Conservation (phyloP, 225 moss, liverwort and hornwort species). For the Polytrichum formosum region DNA sequence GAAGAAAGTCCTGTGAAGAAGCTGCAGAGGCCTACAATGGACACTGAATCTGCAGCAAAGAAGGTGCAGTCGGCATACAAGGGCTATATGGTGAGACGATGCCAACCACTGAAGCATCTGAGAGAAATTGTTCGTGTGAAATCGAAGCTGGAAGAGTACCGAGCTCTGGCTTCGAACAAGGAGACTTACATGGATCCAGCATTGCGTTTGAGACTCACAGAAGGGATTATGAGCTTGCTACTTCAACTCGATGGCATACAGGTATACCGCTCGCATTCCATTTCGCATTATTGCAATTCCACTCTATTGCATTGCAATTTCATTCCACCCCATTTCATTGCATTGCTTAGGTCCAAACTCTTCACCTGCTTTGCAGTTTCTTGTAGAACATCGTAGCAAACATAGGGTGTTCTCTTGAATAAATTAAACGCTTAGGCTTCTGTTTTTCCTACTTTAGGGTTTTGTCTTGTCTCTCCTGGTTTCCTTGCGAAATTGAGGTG, state of each 20-base stretch:
- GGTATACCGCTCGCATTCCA: not conserved
- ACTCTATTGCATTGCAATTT: not conserved
- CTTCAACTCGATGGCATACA: conserved; percentile 29
- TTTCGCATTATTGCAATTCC: not conserved
- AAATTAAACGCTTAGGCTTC: no score
- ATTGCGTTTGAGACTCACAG: conserved; percentile 18
- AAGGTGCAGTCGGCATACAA: conserved; percentile 25
- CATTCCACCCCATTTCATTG: no score
- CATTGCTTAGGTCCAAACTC: no score
- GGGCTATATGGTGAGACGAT: conserved; percentile 20
- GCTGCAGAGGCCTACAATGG: not conserved
- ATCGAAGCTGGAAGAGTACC: conserved; percentile 12
- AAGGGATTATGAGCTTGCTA: conserved; percentile 30
- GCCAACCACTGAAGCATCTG: conserved; percentile 31
- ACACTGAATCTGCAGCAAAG: conserved; percentile 17
- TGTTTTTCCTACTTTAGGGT: no score
- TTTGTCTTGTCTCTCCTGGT: no score
- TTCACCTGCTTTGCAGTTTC: no score
- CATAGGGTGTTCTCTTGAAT: no score
- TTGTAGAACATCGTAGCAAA: no score
- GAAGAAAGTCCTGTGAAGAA: not conserved
- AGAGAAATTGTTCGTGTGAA: conserved; percentile 20
- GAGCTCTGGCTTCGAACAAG: conserved; percentile 9
- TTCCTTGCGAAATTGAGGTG: no score
- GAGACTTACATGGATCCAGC: conserved; percentile 4